These are phyloP conservation scores for Haplosporangium sp. DNA, from an alignment of 371 early-diverging fungal species.

Conservation along the genomic window DNA sequence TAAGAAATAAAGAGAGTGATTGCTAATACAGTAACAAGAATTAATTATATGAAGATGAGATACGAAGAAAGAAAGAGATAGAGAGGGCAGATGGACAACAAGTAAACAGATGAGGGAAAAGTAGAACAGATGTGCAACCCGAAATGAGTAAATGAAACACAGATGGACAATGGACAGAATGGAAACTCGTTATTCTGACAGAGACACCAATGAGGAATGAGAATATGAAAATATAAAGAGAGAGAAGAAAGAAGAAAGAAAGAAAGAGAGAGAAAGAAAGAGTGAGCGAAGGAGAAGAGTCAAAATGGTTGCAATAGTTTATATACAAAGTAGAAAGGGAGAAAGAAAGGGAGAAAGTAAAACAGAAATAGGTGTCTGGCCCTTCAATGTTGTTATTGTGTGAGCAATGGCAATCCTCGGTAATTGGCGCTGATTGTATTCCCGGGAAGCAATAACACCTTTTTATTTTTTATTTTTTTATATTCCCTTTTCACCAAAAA, in stretches of 20 bases:
- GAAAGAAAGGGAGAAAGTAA: background rate
- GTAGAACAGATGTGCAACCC: conserved; percentile 15
- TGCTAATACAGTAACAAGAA: background rate
- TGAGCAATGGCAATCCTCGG: conserved; percentile 17
- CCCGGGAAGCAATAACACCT: conserved; percentile 6
- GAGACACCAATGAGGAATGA: background rate
- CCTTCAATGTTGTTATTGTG: background rate
- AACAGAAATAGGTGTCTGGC: background rate
- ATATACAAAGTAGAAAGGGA: background rate
- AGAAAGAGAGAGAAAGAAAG: background rate
- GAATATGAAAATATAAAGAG: background rate
- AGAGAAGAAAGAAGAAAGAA: background rate
- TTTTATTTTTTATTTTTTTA: too few species aligned
- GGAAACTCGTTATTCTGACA: background rate
- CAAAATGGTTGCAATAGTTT: too few species aligned
- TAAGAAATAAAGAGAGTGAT: conserved; percentile 10
- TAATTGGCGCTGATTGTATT: conserved; percentile 6
- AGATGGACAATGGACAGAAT: conserved; percentile 7
- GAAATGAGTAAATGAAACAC: background rate
- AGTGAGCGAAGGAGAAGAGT: background rate
- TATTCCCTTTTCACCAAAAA: too few species aligned
- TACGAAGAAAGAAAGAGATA: background rate
- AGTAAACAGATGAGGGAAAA: background rate
- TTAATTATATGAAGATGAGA: background rate
- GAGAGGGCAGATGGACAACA: conserved; percentile 2